These are phyloP conservation scores for Lasiodiplodia sp. DNA, from an alignment of 2,329 filamentous ascomycete species.

Conservation along the genomic window DNA sequence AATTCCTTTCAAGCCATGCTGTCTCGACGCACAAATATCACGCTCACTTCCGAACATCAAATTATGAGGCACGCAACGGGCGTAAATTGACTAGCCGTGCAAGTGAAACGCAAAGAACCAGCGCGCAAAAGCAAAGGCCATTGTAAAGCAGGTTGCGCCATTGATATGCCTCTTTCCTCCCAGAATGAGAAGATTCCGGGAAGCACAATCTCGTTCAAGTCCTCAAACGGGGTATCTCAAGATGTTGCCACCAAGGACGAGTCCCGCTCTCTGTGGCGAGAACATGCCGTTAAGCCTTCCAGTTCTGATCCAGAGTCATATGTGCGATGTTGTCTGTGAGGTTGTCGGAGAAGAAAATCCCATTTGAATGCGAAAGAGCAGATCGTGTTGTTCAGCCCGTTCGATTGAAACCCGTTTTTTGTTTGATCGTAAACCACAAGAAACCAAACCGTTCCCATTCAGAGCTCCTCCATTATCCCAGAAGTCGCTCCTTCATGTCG, in stretches of 20 bases:
- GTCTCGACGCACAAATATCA: neutral
- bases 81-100: constrained; percentile 21
- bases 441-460: constrained; percentile 16
- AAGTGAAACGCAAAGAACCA: constrained; percentile 8
- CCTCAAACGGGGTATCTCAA: constrained; percentile 31
- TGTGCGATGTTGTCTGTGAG: constrained; percentile 21
- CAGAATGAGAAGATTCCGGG: constrained; percentile 40
- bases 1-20: neutral
- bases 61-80: constrained; percentile 26
- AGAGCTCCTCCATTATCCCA: constrained; percentile 30
- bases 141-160: constrained; percentile 49
- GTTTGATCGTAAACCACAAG: constrained; percentile 19
- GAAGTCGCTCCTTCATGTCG: constrained; percentile 26
- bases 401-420: constrained; percentile 15
- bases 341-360: constrained; percentile 44
- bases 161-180: constrained; percentile 50
- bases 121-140: constrained; percentile 37
- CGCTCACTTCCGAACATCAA: neutral
- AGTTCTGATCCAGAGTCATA: constrained; percentile 51
- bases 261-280: constrained; percentile 32
- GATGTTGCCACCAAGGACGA: constrained; percentile 36
- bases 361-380: constrained; percentile 40
- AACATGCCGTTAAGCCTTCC: constrained; percentile 37
- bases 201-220: constrained; percentile 36
- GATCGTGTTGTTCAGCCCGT: constrained; percentile 41